Conservation (phyloP, 305 asterid genomes). For the Nicotiana rustica region DNA sequence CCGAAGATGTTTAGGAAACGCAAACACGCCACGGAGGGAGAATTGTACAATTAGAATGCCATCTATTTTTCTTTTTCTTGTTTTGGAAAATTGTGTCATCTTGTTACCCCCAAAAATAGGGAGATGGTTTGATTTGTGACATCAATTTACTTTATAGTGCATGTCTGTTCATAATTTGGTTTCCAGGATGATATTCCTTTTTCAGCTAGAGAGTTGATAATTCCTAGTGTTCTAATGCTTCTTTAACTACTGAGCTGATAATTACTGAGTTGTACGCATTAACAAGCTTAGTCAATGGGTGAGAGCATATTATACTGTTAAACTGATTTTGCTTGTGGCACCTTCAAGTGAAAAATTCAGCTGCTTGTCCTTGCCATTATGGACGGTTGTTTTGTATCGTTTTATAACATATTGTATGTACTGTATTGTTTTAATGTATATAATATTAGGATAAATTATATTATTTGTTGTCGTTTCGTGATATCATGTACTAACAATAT, state of each 20-base stretch:
- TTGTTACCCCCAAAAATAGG: not conserved
- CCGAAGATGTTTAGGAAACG: not conserved
- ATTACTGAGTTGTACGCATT: not conserved
- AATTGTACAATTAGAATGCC: conserved; percentile 11
- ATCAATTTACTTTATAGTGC: conserved; percentile 22
- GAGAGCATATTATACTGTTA: conserved; percentile 3
- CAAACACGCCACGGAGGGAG: not conserved
- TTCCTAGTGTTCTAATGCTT: conserved; percentile 21
- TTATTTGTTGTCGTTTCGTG: too few species aligned
- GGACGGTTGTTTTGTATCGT: too few species aligned
- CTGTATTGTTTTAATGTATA: too few species aligned
- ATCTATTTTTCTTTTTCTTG: not conserved
- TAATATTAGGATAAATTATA: too few species aligned
- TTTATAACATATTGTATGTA: too few species aligned
- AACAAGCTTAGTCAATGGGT: not conserved
- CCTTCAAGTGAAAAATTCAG: not conserved
- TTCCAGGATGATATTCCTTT: conserved; percentile 17
- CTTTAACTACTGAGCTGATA: conserved; percentile 2
- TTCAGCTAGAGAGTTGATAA: conserved; percentile 24
- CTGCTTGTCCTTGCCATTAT: not conserved
- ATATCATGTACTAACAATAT: too few species aligned
- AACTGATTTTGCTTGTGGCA: not conserved
- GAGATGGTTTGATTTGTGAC: conserved; percentile 21
- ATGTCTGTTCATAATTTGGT: conserved; percentile 31
- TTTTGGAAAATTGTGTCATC: not conserved